Evolutionary conservation across 768 basidiomycete species (phyloP).

Genomic region (Pilatotrama ljubarskyi): DNA sequence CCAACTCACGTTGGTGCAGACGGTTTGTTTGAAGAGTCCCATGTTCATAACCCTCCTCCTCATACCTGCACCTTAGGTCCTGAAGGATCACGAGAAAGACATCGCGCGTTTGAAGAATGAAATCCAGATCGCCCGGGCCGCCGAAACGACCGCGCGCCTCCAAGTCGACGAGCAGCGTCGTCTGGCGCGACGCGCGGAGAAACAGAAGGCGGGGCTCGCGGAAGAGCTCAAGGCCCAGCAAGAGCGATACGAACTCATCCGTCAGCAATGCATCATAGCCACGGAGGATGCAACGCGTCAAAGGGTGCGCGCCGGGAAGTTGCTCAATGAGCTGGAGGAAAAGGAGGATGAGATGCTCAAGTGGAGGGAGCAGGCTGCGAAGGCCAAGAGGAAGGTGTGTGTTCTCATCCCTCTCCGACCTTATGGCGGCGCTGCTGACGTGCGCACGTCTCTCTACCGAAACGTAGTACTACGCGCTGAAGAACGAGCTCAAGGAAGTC

Average conservation of each 20-base stretch:
- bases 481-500: conserved; percentile 1
- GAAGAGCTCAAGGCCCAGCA: neutral
- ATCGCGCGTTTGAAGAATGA: conserved; percentile 4
- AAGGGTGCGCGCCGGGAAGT: neutral
- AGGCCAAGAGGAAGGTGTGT: conserved; percentile 16
- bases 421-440: no score
- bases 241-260: neutral
- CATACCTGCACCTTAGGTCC: neutral
- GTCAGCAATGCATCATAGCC: conserved; percentile 4
- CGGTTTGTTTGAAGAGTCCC: neutral
- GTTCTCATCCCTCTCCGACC: neutral
- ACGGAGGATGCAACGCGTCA: conserved; percentile 6
- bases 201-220: neutral
- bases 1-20: conserved; percentile 12
- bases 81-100: conserved; percentile 5
- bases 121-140: neutral
- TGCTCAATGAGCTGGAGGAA: neutral
- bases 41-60: neutral
- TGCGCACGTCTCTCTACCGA: neutral
- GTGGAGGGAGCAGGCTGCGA: conserved; percentile 11
- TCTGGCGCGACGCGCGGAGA: neutral
- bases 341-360: neutral
- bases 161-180: neutral
- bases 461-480: conserved; percentile 10
- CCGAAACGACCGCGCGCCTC: conserved; percentile 1